A percentile compares a stretch with the other conserved stretches of the same genome.
These are phyloP conservation scores for Hyphopichia buzzinii DNA, from an alignment of 1,139 yeast species.

Conservation along the genomic window DNA sequence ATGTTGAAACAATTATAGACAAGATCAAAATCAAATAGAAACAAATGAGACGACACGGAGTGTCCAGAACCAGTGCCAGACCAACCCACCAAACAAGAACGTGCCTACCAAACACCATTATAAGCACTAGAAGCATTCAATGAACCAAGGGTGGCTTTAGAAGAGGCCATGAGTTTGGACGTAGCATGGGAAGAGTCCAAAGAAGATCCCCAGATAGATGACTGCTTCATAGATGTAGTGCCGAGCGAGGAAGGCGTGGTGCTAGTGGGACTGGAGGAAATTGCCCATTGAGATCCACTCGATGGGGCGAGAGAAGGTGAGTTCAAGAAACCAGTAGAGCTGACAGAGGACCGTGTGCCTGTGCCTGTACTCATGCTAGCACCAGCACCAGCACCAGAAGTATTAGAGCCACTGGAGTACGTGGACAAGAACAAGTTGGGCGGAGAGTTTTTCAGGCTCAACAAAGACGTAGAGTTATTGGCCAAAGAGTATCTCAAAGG, in stretches of 20 bases:
- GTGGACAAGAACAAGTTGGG: constrained; percentile 24
- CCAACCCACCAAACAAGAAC: too few species aligned
- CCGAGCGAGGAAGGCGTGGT: neutral
- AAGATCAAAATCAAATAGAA: too few species aligned
- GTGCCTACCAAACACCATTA: too few species aligned
- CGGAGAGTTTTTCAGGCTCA: constrained; percentile 24
- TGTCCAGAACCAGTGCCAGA: too few species aligned
- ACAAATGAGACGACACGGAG: too few species aligned
- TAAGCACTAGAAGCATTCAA: constrained; percentile 3
- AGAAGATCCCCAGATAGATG: constrained; percentile 16
- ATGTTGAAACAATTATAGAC: too few species aligned
- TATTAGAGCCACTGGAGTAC: constrained; percentile 10
- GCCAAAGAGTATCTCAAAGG: neutral
- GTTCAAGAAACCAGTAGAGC: constrained; percentile 13
- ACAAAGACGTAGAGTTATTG: constrained; percentile 10
- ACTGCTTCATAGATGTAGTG: constrained; percentile 5
- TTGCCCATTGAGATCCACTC: constrained; percentile 1
- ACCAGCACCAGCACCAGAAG: constrained; percentile 4
- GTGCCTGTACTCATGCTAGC: neutral
- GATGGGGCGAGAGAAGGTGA: constrained; percentile 17
- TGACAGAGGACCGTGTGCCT: constrained; percentile 7
- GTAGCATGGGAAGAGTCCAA: constrained; percentile 4
- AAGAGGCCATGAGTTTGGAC: constrained; percentile 3
- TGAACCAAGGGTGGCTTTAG: constrained; percentile 3
- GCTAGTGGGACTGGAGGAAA: constrained; percentile 2